Evolutionary conservation across 2,329 filamentous ascomycete species (phyloP), one percentile per base, ranked within the genome.

Genomic region (Pseudogymnoascus verrucosus): DNA sequence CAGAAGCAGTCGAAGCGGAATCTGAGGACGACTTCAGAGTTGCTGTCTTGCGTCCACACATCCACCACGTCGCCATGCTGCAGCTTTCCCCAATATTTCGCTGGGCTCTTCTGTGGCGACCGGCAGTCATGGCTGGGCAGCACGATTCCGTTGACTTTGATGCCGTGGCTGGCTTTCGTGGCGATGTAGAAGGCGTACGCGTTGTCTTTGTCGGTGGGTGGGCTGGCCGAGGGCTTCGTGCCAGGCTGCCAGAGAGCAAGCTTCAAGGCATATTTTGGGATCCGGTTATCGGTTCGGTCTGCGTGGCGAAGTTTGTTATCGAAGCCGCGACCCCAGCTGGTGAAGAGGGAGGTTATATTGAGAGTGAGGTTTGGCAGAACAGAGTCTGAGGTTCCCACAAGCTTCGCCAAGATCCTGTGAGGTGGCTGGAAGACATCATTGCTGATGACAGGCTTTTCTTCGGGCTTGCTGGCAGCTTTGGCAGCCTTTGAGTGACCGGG

Each of bases 261-360:
- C 70, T 90, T 88, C 69, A 96, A 85, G 0, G 90, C 91, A 67
- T 88, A 87, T 72, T 93, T 93, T 1, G 93, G 91, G 37, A 98
- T 85, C 14, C 87, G 87, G 1, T 80, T 82, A 68, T 97, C 91
- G 23, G 78, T 76, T 31, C 75, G 77, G 59, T 87, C 78, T 0
- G 82, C 75, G 70, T 92, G 90, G 2, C 87, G 78, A 31, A 87
- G 76, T 0, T 89, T 93, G 69, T 91, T 93, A 19, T 82, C 79
- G 0, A 76, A 78, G 0, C 84, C 84, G 26, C 93, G 86, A 31
- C 93, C 93, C 86, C 91, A 98, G 0, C 87, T 89, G 0, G 88
- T 85, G 68, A 90, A 76, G 3, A 86, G 84, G 42, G 85, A 82
- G 10, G 85, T 84, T 12, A 97, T 78, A 36, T 82, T 81, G 34